These are phyloP conservation scores for Chlorophyllum brunneum DNA, from an alignment of 768 basidiomycete genomes.

Conservation along the genomic window DNA sequence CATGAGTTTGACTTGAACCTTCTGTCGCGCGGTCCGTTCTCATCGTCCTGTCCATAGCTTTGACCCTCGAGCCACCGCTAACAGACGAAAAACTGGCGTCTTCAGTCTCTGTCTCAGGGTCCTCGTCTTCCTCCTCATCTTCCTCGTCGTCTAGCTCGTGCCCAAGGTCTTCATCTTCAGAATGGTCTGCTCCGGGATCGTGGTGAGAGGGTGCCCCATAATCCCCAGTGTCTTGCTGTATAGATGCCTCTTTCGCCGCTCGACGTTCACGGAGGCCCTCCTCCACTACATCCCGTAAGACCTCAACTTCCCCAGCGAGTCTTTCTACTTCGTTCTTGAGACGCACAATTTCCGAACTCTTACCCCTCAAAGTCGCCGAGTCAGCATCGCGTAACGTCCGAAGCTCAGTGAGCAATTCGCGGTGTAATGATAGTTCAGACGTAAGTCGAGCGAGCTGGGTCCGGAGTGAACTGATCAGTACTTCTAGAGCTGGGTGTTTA, in stretches of 20 bases:
- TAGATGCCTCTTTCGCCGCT: slow-evolving; percentile 41
- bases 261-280: slow-evolving; percentile 78
- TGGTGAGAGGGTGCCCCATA: slow-evolving; percentile 21
- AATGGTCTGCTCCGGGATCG: slow-evolving; percentile 18
- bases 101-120: slow-evolving; percentile 24
- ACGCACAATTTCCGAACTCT: slow-evolving; percentile 60
- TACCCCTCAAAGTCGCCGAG: slow-evolving; percentile 49
- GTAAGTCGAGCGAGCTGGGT: slow-evolving; percentile 76
- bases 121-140: slow-evolving; percentile 25
- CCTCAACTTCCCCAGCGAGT: slow-evolving; percentile 81
- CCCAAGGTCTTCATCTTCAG: slow-evolving; percentile 18
- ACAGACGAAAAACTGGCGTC: slow-evolving; percentile 2
- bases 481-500: slow-evolving; percentile 65
- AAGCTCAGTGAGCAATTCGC: slow-evolving; percentile 63
- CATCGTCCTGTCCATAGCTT: slow-evolving; percentile 39
- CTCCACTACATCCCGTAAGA: slow-evolving; percentile 83
- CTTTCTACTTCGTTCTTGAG: slow-evolving; percentile 76
- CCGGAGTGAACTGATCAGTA: slow-evolving; percentile 69
- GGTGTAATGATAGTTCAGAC: slow-evolving; percentile 73
- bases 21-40: slow-evolving; percentile 53
- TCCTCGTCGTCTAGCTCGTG: slow-evolving; percentile 21
- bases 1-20: slow-evolving; percentile 27
- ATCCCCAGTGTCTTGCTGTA: slow-evolving; percentile 27
- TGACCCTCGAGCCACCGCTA: not conserved
- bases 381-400: slow-evolving; percentile 63